Evolutionary conservation across 108 stramenopile genomes (phyloP), one percentile per base, ranked within the genome.

Genomic region (Skeletonema tropicum): DNA sequence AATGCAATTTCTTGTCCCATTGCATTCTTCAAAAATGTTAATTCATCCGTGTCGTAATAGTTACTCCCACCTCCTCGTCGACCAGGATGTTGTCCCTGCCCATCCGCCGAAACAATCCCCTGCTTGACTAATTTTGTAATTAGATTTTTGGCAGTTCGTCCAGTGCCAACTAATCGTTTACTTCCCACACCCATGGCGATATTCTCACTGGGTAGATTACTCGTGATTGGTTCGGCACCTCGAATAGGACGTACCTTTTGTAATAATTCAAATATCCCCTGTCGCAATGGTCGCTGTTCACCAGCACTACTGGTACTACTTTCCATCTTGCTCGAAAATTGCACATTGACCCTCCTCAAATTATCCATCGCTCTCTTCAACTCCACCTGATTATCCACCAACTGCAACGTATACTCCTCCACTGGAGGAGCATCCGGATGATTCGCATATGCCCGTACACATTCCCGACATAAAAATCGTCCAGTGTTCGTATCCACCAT

Each of bases 181-280:
- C 91, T 90, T 38, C 96, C 96, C 61, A 92, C 86, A 9, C 89
- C 93, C 81, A 91, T 73, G 52, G 90, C 83, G 72, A 90, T 89
- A 66, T 93, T 96, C 71, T 96, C 96, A 41, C 91, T 92, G 14
- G 96, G 96, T 41, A 93, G 68, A 73, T 96, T 96, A 78, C 83
- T 85, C 12, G 93, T 92, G 39, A 96, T 89, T 15, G 95, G 91
- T 29, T 83, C 83, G 10, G 60, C 77, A 69, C 76, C 79, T 68
- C 46, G 66, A 19, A 8, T 76, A 66, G 71, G 83, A 46, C 93
- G 85, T 6, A 96, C 92, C 67, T 91, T 94, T 85, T 96, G 93
- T n/a, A 96, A 64, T 61, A 92, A 81, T 68, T 96, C 92, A 62
- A 90, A 96, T 57, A 94, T 87, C 7, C 90, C 89, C 61, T 85